Evolutionary conservation across 2,329 filamentous ascomycete genomes (phyloP).

Genomic region (Macrophomina phaseolina): DNA sequence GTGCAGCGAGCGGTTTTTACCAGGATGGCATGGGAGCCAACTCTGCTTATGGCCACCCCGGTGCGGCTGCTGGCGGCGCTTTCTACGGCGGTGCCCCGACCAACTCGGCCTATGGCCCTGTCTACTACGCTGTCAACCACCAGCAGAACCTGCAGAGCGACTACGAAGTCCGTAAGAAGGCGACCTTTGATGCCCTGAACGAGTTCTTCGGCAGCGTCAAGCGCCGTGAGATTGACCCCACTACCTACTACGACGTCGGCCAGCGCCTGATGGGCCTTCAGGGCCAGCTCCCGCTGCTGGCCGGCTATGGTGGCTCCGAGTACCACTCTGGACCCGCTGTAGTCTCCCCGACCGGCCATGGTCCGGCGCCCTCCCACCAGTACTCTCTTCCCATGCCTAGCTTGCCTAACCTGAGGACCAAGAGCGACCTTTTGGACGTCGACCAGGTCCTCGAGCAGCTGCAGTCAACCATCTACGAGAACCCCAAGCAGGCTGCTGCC

Average conservation of each 20-base stretch:
- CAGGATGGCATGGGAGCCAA: slow-evolving; percentile 48
- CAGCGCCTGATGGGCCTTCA: slow-evolving; percentile 85
- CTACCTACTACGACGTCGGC: slow-evolving; percentile 89
- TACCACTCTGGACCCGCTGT: slow-evolving; percentile 60
- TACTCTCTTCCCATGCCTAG: slow-evolving; percentile 87
- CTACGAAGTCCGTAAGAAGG: slow-evolving; percentile 75
- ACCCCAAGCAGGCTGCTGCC: slow-evolving; percentile 78
- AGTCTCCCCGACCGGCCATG: slow-evolving; percentile 61
- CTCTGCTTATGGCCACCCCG: slow-evolving; percentile 54
- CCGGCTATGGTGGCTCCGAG: slow-evolving; percentile 49
- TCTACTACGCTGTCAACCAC: slow-evolving; percentile 77
- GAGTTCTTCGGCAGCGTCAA: slow-evolving; percentile 95
- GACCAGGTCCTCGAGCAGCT: slow-evolving; percentile 96
- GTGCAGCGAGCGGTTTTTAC: slow-evolving; percentile 58
- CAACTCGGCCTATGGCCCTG: slow-evolving; percentile 65
- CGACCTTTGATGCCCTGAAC: slow-evolving; percentile 79
- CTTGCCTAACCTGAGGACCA: slow-evolving; percentile 87
- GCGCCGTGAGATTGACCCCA: slow-evolving; percentile 85
- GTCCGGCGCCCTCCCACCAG: slow-evolving; percentile 67
- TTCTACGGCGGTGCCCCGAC: slow-evolving; percentile 62
- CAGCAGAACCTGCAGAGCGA: slow-evolving; percentile 70
- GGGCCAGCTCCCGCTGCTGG: slow-evolving; percentile 57
- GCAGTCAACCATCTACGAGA: slow-evolving; percentile 95
- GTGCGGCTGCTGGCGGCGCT: slow-evolving; percentile 54
- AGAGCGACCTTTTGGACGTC: slow-evolving; percentile 91